phyloP scores from a whole-genome alignment of 2,329 filamentous ascomycete genomes.

The Phaeosphaeriaceae sp. region DNA sequence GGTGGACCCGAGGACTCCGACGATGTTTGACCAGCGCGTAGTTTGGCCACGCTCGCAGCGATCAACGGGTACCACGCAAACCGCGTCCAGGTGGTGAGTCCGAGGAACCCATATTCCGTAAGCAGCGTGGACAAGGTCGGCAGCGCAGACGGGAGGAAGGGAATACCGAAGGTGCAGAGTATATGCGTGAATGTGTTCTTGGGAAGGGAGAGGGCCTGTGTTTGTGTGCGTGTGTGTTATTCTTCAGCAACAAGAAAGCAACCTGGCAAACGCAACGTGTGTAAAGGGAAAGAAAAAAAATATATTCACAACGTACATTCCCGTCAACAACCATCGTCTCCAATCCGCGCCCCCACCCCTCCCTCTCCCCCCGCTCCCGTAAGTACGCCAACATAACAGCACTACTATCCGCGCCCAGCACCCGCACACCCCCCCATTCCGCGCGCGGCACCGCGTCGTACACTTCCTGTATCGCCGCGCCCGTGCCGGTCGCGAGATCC shows the following conservation, averaged over 20 bases:
- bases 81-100: constrained; percentile 29
- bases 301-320: constrained; percentile 5
- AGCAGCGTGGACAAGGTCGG: constrained; percentile 5
- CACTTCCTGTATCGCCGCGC: constrained; percentile 25
- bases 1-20: too few species aligned
- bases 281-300: not conserved
- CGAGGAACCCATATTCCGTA: constrained; percentile 35
- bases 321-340: constrained; percentile 25
- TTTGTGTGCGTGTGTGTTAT: too few species aligned
- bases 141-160: constrained; percentile 17
- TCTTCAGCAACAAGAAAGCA: too few species aligned
- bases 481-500: constrained; percentile 36
- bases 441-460: constrained; percentile 19
- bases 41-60: too few species aligned
- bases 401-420: constrained; percentile 33
- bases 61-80: too few species aligned
- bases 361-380: constrained; percentile 11
- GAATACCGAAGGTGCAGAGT: constrained; percentile 34
- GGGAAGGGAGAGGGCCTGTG: constrained; percentile 13
- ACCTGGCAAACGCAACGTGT: too few species aligned
- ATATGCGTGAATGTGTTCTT: constrained; percentile 23
- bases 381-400: constrained; percentile 28
- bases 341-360: constrained; percentile 28
- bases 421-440: constrained; percentile 19
- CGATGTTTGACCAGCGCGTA: too few species aligned